Evolutionary conservation across 345 rosid species (phyloP), one percentile per base, ranked within the genome.

Genomic region (Dimocarpus longan): DNA sequence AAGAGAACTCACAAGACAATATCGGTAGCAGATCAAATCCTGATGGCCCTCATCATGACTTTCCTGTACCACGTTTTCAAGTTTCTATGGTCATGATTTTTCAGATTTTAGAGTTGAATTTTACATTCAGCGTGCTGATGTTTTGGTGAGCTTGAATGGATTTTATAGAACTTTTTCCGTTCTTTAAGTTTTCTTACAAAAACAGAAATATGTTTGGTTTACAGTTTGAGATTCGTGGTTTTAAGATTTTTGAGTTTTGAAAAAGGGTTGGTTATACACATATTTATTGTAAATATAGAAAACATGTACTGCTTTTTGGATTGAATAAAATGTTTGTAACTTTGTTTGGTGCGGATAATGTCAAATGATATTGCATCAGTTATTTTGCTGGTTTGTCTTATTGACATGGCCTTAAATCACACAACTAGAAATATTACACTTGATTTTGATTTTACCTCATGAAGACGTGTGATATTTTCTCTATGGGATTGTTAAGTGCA

Each of bases 21-120:
- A 82, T 83, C 92, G 65, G 19, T 92, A 63, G 71, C 82, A 26
- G 88, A 91, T 82, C 98, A 94, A 87, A 83, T 92, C 64, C 71
- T 90, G 62, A 67, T 86, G 11, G 89, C 85, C 4, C 71, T 94
- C 9, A 6, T 91, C 69, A 10, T 91, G 40, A 67, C 80, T 42
- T 80, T 81, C 77, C 60, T 85, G 3, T 80, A 86, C 72, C 82
- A 80, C 18, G 37, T 84, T 40, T 70, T 82, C 42, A 69, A 70
- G 44, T 52, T 72, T 32, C 57, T 83, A 7, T 78, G 28, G 50
- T 75, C 80, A n/a, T 78, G 66, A 79, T 12, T 6, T 67, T n/a
- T 59, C 70, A 12, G 12, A 18, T n/a, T 59, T n/a, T 59, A 16
- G 26, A 59, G 64, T n/a, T 59, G 57, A 52, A 52, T 16, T 52